Percentiles rank a stretch among this genome's conserved stretches.
These are phyloP conservation scores for Nevesoporus exiguus DNA, from an alignment of 768 basidiomycete species.

Conservation along the genomic window DNA sequence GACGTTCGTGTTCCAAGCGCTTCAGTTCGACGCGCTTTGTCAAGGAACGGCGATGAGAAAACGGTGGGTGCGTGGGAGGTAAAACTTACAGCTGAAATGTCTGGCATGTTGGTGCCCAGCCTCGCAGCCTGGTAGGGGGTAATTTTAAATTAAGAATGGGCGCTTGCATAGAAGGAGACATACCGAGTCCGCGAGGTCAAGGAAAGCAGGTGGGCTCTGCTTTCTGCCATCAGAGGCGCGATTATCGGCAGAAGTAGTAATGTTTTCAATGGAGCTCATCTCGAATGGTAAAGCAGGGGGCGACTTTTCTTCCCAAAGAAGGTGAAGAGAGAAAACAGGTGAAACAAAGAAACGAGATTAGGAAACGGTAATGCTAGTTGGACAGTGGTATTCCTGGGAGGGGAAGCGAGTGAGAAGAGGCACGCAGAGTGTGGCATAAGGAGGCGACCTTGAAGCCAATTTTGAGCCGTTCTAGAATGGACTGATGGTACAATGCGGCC, in stretches of 20 bases:
- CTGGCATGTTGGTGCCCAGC: conserved; percentile 82
- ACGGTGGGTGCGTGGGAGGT: not conserved
- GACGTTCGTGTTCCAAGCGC: conserved; percentile 81
- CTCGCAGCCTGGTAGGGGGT: conserved; percentile 62
- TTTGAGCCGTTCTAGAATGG: conserved; percentile 74
- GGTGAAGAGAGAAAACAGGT: conserved; percentile 53
- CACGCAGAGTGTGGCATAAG: conserved; percentile 12
- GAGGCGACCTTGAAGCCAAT: conserved; percentile 62
- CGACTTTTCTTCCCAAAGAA: conserved; percentile 50
- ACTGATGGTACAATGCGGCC: conserved; percentile 80
- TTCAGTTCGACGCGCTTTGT: conserved; percentile 83
- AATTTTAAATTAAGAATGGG: conserved; percentile 3
- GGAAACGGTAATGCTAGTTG: conserved; percentile 56
- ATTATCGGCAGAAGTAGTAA: conserved; percentile 72
- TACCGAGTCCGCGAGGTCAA: conserved; percentile 92
- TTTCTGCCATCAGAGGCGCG: conserved; percentile 67
- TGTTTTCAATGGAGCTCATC: conserved; percentile 73
- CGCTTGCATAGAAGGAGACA: conserved; percentile 32
- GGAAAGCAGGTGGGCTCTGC: conserved; percentile 87
- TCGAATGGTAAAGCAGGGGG: conserved; percentile 41
- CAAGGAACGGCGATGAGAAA: conserved; percentile 8
- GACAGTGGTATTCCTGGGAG: conserved; percentile 59
- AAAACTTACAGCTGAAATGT: conserved; percentile 74
- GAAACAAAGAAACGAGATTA: conserved; percentile 47
- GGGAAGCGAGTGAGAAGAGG: conserved; percentile 23